Evolutionary conservation across 139 green algal genomes (phyloP).

Genomic region (Deuterostichococcus epilithicus): DNA sequence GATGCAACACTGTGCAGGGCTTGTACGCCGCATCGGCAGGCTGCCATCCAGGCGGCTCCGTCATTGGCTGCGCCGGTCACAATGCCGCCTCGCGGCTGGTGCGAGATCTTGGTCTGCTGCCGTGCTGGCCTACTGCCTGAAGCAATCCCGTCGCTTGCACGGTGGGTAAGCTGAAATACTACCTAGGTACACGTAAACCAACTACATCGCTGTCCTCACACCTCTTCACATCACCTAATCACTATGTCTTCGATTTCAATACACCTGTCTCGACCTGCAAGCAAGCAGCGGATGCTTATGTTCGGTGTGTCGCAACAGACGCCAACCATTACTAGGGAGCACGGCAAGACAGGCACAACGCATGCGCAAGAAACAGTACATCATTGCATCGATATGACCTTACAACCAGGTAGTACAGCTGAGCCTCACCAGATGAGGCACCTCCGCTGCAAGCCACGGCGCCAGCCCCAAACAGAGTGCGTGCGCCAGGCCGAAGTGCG

Average conservation of each 20-base stretch:
- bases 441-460: slow-evolving; percentile 93
- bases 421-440: slow-evolving; percentile 80
- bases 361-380: too few relatives aligned
- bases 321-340: too few relatives aligned
- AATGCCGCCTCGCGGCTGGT: slow-evolving; percentile 44
- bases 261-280: background rate
- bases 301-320: too few relatives aligned
- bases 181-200: too few relatives aligned
- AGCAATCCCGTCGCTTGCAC: background rate
- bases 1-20: slow-evolving; percentile 17
- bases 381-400: too few relatives aligned
- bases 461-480: slow-evolving; percentile 91
- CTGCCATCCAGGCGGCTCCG: slow-evolving; percentile 44
- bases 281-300: too few relatives aligned
- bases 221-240: too few relatives aligned
- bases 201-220: too few relatives aligned
- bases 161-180: background rate
- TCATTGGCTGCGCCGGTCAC: slow-evolving; percentile 49
- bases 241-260: background rate
- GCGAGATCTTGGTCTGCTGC: slow-evolving; percentile 35
- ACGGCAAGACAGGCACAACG: too few relatives aligned
- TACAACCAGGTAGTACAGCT: too few relatives aligned
- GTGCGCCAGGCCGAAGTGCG: slow-evolving; percentile 93
- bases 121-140: slow-evolving; percentile 22
- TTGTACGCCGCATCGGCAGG: slow-evolving; percentile 49